Evolutionary conservation across 345 rosid genomes (phyloP).

Genomic region (Eucalyptus curtisii): DNA sequence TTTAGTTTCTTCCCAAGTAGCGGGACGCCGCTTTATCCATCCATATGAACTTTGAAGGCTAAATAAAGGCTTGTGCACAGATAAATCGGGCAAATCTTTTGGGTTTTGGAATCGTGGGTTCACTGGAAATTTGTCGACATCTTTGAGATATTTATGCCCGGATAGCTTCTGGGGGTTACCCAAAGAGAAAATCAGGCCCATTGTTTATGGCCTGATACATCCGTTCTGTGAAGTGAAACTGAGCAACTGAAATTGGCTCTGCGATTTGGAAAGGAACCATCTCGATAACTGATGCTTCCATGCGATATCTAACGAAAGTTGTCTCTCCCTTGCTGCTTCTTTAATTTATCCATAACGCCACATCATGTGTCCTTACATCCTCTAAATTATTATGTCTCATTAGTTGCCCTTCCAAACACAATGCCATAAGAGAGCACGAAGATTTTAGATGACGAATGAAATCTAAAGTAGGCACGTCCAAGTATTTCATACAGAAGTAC

Average conservation of each 20-base stretch:
- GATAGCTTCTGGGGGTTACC: not conserved
- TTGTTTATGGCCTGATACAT: not conserved
- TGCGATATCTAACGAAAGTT: not conserved
- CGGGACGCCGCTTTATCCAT: not conserved
- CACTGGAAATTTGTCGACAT: not conserved
- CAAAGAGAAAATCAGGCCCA: not conserved
- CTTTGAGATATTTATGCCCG: not conserved
- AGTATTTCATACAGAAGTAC: not conserved
- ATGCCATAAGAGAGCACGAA: not conserved
- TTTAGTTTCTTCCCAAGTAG: accelerated
- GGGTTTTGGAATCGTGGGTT: not conserved
- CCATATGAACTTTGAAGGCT: not conserved
- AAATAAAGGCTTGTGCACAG: not conserved
- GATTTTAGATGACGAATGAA: not conserved
- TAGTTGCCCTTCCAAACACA: not conserved
- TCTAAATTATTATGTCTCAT: not conserved
- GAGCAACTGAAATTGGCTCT: not conserved
- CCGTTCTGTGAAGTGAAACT: not conserved
- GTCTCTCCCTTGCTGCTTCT: not conserved
- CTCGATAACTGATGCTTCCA: not conserved
- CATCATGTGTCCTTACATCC: not conserved
- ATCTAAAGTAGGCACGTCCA: not conserved
- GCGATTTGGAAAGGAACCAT: not conserved
- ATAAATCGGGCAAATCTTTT: not conserved
- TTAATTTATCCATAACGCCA: not conserved